Evolutionary conservation across 306 rosid genomes (phyloP).

Genomic region (Malus fusca): DNA sequence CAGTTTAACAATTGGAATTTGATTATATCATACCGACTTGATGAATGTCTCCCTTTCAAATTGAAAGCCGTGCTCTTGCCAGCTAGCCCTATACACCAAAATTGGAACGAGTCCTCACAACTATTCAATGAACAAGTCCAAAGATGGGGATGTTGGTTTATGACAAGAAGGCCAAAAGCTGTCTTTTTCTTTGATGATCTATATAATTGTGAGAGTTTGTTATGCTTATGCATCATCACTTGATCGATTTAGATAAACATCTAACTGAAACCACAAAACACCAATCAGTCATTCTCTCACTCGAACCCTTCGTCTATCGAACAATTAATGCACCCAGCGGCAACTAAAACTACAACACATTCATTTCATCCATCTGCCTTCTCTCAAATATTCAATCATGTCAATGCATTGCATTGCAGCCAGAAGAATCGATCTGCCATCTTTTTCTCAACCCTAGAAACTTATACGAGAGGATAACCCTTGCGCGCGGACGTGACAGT

Average conservation of each 20-base stretch:
- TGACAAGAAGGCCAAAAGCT: no score
- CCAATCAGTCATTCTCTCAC: not conserved
- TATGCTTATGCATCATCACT: no score
- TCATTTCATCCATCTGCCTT: not conserved
- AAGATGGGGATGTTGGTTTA: no score
- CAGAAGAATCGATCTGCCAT: not conserved
- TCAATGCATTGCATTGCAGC: not conserved
- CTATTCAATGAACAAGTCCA: not conserved
- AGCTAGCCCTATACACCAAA: not conserved
- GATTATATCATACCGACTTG: no score
- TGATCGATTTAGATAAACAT: no score
- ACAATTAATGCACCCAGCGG: not conserved
- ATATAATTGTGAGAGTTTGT: no score
- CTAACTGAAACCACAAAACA: no score
- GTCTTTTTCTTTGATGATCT: no score
- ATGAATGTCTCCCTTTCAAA: no score
- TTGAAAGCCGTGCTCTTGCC: no score
- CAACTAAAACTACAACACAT: not conserved
- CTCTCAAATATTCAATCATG: not conserved
- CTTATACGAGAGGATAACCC: not conserved
- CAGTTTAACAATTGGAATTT: no score
- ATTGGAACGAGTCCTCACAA: not conserved
- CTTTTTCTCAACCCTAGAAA: not conserved
- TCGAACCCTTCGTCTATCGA: not conserved
- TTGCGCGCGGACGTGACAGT: not conserved